Base-by-base conservation (phyloP, 371 early-diverging fungal genomes). In the Syncephalis fuscata region DNA sequence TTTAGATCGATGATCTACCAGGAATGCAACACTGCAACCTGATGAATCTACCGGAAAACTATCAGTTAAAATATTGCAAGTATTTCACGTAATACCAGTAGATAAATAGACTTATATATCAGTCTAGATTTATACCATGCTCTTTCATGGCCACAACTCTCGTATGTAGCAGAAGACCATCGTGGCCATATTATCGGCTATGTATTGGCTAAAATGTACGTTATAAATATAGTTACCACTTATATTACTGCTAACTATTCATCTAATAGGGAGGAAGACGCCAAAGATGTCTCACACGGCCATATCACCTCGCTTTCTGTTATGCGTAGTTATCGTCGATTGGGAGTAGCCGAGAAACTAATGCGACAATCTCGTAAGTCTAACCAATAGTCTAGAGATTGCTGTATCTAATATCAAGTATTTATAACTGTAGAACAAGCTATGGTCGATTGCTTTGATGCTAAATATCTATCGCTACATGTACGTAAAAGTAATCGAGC, bases 241-340 rank as follows among this genome's bases (percentile, higher is more conserved):
- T 26, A 5, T 17, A 11, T 44, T 39, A 32, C 25, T 14, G n/a
- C 17, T 39, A 32, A 22, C 0, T 19, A 36, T 39, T 24, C 15
- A 39, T 46, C 21, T 54, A n/a, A n/a, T n/a, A 91, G 89, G 78
- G 96, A 94, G 50, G 89, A 89, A 55, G 85, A 91, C 20, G 66
- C 73, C 11, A 63, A 60, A 17, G 76, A 72, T 41, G 66, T 65
- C 20, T 87, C 87, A 19, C 88, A 88, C 56, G 97, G 97, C 15
- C 98, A 97, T 65, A 93, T 97, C 49, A 97, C 98, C 9, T 88
- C 88, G 17, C 68, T 97, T 17, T 84, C 94, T 14, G 95, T 97
- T 10, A 84, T 94, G 88, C 74, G 94, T 48, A 86, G 76, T 43
- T 97, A 91, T 63, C 74, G 98, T 60, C 76, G 95, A 43, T 71